Percentiles rank a stretch among this genome's conserved stretches.
Evolutionary conservation across 148 eudicot species (phyloP).

Genomic region (Drosera capensis): DNA sequence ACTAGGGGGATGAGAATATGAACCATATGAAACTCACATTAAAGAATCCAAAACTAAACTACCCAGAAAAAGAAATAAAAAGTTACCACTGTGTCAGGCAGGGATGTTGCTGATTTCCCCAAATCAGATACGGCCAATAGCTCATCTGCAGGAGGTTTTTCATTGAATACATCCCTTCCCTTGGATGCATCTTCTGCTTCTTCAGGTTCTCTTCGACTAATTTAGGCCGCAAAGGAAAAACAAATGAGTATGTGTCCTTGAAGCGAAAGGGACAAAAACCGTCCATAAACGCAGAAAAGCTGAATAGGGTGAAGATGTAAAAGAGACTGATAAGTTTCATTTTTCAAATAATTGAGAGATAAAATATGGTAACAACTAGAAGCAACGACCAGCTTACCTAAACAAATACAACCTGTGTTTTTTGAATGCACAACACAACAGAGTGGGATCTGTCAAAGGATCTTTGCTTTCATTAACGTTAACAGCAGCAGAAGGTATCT

Average conservation of each 20-base stretch:
- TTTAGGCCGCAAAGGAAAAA: conserved; percentile 10
- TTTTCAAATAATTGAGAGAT: not conserved
- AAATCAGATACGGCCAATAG: conserved; percentile 89
- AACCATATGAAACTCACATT: no score
- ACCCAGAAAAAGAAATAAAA: not conserved
- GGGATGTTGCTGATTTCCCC: conserved; percentile 78
- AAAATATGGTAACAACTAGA: not conserved
- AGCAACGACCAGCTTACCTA: conserved; percentile 32
- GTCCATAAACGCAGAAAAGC: no score
- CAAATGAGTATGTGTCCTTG: not conserved
- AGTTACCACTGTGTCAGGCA: conserved; percentile 92
- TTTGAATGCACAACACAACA: conserved; percentile 90
- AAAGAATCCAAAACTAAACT: no score
- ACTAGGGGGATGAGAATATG: no score
- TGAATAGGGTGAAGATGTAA: no score
- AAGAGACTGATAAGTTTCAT: no score
- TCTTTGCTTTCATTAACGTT: conserved; percentile 95
- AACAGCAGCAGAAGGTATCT: conserved; percentile 82
- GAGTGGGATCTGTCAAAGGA: conserved; percentile 83
- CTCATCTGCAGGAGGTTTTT: conserved; percentile 97
- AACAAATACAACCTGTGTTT: conserved; percentile 85
- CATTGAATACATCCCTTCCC: conserved; percentile 95
- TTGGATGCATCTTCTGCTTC: conserved; percentile 93
- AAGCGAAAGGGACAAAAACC: not conserved
- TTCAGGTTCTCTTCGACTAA: conserved; percentile 95